Conservation (phyloP, 441 rosid genomes). For the Croton setiger region DNA sequence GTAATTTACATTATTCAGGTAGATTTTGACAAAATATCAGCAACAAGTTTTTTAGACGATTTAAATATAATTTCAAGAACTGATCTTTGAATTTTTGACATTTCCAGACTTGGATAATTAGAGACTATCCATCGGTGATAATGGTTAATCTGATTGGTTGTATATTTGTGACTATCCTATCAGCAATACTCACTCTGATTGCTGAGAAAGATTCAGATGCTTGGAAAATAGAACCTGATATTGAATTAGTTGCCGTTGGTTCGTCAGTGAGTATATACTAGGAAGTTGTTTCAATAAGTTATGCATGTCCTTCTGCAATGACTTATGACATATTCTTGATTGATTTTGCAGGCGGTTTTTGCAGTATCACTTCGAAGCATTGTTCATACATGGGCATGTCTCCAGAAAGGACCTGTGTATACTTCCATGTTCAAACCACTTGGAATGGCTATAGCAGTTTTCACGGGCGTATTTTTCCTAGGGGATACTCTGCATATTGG, state of each 20-base stretch:
- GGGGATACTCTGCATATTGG: conserved; percentile 52
- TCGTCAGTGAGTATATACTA: conserved; percentile 21
- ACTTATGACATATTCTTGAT: neutral
- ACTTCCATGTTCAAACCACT: conserved; percentile 49
- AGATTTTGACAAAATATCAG: neutral
- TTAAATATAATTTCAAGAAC: neutral
- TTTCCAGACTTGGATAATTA: conserved; percentile 32
- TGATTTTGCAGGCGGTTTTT: conserved; percentile 30
- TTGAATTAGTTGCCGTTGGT: conserved; percentile 27
- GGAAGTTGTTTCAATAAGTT: neutral
- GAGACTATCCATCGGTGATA: conserved; percentile 34
- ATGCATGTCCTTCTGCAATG: neutral
- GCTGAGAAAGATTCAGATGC: conserved; percentile 27
- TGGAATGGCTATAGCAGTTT: conserved; percentile 40
- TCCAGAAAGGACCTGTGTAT: conserved; percentile 45
- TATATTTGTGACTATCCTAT: conserved; percentile 22
- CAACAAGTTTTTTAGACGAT: neutral
- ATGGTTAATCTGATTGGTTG: conserved; percentile 22
- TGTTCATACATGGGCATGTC: conserved; percentile 44
- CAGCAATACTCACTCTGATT: conserved; percentile 21
- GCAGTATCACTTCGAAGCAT: conserved; percentile 28
- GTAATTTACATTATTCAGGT: conserved; percentile 28
- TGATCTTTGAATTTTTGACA: neutral
- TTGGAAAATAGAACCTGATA: conserved; percentile 29
- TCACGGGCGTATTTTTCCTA: conserved; percentile 38